Evolutionary conservation across 768 basidiomycete genomes (phyloP).

Genomic region (Rhizopogon sp.): DNA sequence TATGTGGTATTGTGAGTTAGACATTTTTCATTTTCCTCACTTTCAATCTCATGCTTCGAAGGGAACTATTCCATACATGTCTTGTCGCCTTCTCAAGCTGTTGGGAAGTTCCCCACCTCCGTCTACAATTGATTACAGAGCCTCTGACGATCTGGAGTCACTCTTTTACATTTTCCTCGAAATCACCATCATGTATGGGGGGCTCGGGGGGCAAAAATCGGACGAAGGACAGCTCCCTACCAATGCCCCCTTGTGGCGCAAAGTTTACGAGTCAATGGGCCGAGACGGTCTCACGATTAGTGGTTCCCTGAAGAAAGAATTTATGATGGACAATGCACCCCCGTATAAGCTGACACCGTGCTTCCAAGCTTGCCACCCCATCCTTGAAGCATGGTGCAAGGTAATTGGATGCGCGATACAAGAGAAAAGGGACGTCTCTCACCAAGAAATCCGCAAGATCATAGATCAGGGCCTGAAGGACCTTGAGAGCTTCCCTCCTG

Average conservation of each 20-base stretch:
- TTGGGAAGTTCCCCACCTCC: accelerated
- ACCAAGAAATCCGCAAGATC: neutral
- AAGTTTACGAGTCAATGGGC: neutral
- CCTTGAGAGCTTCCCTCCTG: neutral
- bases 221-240: neutral
- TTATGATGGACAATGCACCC: neutral
- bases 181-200: neutral
- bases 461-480: neutral
- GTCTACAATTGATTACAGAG: neutral
- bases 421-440: neutral
- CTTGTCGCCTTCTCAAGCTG: neutral
- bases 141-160: neutral
- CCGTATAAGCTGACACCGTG: neutral
- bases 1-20: neutral
- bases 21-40: neutral
- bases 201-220: neutral
- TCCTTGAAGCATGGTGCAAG: neutral
- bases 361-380: neutral
- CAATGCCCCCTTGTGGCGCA: neutral
- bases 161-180: neutral
- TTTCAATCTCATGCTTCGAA: neutral
- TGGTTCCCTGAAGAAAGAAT: neutral
- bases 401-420: neutral
- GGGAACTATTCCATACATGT: neutral
- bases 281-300: neutral